phyloP scores from a whole-genome alignment of 306 rosid species.

The Sicyos edulis region DNA sequence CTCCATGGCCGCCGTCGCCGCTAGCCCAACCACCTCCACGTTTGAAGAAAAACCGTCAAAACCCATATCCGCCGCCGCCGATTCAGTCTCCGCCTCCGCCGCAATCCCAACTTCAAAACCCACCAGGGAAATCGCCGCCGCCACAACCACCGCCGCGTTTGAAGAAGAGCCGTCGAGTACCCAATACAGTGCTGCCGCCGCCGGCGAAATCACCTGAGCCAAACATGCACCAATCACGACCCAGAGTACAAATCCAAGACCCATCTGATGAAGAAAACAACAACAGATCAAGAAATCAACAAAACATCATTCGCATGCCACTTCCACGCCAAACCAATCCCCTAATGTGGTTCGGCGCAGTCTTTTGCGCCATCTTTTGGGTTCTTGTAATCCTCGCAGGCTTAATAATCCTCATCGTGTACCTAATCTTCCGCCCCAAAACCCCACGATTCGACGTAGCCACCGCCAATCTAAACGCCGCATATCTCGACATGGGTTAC shows the following conservation, averaged over 20 bases:
- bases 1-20: constrained; percentile 13
- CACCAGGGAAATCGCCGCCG: neutral
- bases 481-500: constrained; percentile 86
- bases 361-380: constrained; percentile 71
- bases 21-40: constrained; percentile 9
- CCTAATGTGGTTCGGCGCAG: constrained; percentile 46
- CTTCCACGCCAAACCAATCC: constrained; percentile 24
- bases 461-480: constrained; percentile 57
- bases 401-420: constrained; percentile 63
- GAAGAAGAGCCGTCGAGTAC: neutral
- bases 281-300: neutral
- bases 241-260: neutral
- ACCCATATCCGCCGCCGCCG: constrained; percentile 15
- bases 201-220: constrained; percentile 5
- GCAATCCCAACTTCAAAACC: constrained; percentile 9
- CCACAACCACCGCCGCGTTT: neutral
- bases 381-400: constrained; percentile 72
- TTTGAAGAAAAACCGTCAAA: neutral
- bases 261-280: neutral
- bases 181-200: neutral
- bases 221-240: neutral
- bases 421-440: constrained; percentile 72
- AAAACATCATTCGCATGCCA: constrained; percentile 15
- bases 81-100: neutral
- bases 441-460: constrained; percentile 67